Evolutionary conservation across 176 grass and related monocot genomes (phyloP).

Genomic region (Poa pratensis): DNA sequence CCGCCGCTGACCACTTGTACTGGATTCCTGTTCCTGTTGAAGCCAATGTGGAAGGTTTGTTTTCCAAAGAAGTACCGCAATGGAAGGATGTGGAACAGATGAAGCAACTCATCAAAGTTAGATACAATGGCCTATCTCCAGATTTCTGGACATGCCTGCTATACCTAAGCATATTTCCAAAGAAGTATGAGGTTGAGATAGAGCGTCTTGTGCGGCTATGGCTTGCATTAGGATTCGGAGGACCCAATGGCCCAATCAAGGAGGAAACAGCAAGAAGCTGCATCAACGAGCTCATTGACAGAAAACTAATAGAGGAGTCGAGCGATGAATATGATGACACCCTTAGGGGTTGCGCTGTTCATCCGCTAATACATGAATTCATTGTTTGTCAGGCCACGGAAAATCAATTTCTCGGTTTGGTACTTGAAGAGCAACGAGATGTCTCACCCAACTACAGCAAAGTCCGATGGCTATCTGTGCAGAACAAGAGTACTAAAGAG

Average conservation of each 20-base stretch:
- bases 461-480: slow-evolving; percentile 43
- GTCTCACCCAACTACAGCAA: not conserved
- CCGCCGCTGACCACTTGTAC: not conserved
- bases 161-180: slow-evolving; percentile 49
- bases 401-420: slow-evolving; percentile 43
- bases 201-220: slow-evolving; percentile 40
- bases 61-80: slow-evolving; percentile 21
- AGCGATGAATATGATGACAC: not conserved
- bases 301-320: slow-evolving; percentile 17
- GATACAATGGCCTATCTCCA: slow-evolving; percentile 33
- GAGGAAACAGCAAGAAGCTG: slow-evolving; percentile 33
- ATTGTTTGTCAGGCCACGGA: slow-evolving; percentile 43
- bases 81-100: slow-evolving; percentile 19
- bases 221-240: slow-evolving; percentile 44
- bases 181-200: slow-evolving; percentile 13
- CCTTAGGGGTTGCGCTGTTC: slow-evolving; percentile 27
- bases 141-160: not conserved
- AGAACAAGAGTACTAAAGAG: not conserved
- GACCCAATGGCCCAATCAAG: not conserved
- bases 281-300: slow-evolving; percentile 38
- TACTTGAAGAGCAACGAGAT: slow-evolving; percentile 14
- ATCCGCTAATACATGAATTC: slow-evolving; percentile 49
- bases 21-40: slow-evolving; percentile 16
- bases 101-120: slow-evolving; percentile 42
- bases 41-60: not conserved